phyloP scores from a whole-genome alignment of 2,329 filamentous ascomycete genomes.

The Tolypocladium ophioglossoides region DNA sequence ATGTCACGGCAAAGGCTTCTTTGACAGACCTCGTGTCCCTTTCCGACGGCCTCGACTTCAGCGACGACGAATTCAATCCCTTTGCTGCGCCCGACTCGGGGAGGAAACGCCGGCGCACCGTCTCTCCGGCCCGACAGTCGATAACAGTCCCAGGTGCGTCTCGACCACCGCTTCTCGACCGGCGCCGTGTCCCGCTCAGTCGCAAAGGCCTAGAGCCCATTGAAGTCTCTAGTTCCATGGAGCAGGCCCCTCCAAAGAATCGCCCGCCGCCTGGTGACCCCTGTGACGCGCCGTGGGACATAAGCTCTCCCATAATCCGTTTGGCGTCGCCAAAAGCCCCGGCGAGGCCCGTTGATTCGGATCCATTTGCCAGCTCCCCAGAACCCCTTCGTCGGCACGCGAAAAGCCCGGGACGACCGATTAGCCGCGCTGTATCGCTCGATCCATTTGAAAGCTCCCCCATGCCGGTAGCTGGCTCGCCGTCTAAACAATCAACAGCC shows the following conservation, averaged over 20 bases:
- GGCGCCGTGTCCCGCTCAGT: background rate
- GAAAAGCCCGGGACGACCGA: background rate
- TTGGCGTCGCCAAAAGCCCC: background rate
- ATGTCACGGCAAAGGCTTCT: background rate
- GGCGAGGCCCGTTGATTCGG: slow-evolving; percentile 9
- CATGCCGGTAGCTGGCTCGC: background rate
- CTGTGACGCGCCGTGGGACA: background rate
- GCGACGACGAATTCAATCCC: background rate
- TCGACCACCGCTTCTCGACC: background rate
- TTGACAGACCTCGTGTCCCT: background rate
- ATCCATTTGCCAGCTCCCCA: slow-evolving; percentile 27
- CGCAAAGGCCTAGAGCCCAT: slow-evolving; percentile 15
- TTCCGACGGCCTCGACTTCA: background rate
- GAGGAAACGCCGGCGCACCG: background rate
- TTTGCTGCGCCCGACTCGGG: background rate
- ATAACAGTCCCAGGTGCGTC: background rate
- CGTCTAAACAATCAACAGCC: background rate
- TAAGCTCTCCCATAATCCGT: background rate
- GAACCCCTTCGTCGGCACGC: background rate
- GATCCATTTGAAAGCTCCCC: slow-evolving; percentile 9
- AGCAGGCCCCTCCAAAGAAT: slow-evolving; percentile 1
- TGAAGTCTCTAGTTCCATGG: slow-evolving; percentile 26
- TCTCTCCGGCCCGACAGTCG: background rate
- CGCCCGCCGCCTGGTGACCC: background rate
- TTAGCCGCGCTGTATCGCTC: slow-evolving; percentile 5